These are phyloP conservation scores for Aegilops longissima DNA, from an alignment of 176 grass and related monocot species.

Conservation along the genomic window DNA sequence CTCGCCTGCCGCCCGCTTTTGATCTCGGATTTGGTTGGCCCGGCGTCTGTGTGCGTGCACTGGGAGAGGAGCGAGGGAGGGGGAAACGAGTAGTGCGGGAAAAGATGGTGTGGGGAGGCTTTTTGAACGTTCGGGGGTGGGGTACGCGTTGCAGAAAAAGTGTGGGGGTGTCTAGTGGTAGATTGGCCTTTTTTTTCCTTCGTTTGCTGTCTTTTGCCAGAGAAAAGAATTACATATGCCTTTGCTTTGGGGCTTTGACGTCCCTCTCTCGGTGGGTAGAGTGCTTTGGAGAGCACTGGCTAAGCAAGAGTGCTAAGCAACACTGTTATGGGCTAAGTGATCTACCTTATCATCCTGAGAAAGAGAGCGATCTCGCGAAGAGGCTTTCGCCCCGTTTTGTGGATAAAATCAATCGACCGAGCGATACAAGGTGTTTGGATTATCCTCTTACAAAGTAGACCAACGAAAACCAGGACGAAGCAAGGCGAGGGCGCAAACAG, in stretches of 20 bases:
- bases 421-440: no score
- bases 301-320: conserved; percentile 34
- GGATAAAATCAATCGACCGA: no score
- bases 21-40: background rate
- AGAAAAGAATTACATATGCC: background rate
- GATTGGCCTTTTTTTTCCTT: background rate
- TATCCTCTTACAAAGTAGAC: no score
- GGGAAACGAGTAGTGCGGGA: background rate
- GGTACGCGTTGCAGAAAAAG: background rate
- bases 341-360: background rate
- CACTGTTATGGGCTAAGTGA: background rate
- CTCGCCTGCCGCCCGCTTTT: conserved; percentile 18
- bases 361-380: background rate
- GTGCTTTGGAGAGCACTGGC: conserved; percentile 34
- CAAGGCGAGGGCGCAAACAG: no score
- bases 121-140: conserved; percentile 40
- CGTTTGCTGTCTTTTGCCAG: background rate
- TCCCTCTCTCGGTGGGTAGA: conserved; percentile 30
- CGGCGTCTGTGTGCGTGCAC: background rate
- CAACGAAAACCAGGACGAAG: no score
- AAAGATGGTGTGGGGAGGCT: background rate
- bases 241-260: background rate
- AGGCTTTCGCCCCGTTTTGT: no score
- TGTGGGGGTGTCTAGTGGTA: background rate
- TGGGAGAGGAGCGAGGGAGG: background rate